Evolutionary conservation across 441 rosid genomes (phyloP), one percentile per base, ranked within the genome.

Genomic region (Mallotus repandus): DNA sequence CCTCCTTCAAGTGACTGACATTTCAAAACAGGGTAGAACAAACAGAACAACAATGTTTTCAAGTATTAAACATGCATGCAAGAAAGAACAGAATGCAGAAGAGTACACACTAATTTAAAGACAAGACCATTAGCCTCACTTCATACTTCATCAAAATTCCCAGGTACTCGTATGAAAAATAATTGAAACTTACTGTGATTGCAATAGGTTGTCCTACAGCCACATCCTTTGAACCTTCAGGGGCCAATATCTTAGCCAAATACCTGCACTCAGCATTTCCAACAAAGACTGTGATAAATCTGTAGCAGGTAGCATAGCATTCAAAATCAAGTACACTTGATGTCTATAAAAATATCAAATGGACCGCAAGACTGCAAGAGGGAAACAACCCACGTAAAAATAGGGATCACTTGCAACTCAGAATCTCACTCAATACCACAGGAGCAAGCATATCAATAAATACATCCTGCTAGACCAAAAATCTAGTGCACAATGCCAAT

Each of bases 171-270:
- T 48, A 50, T 46, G 71, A 55, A 62, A 58, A 72, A 71, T 50
- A 74, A 53, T 54, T 18, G 53, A 7, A 59, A 85, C 91, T 87
- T 79, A 88, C 92, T 5, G 89, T 90, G 71, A 88, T 65, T 61
- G 90, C 90, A 82, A 90, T 87, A 58, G 92, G 87, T 73, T 85
- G 86, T 67, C 96, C 95, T 43, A 90, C 90, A 66, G 90, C 86
- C 66, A 90, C 88, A 76, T 90, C 92, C 82, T 84, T 88, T 62
- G 91, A 83, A 69, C 95, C 95, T 74, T 90, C 88, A 7, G 89
- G 89, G 69, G 88, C 88, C 68, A 90, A 68, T 80, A 90, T 90
- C 85, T 88, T 90, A 18, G 92, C 95, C 81, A 90, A 80, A 83
- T 88, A 88, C 73, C 92, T 90, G 81, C 76, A 79, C 22, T 53